Conservation (phyloP, 495 filamentous ascomycete genomes). For the Chaetomidium leptoderma region DNA sequence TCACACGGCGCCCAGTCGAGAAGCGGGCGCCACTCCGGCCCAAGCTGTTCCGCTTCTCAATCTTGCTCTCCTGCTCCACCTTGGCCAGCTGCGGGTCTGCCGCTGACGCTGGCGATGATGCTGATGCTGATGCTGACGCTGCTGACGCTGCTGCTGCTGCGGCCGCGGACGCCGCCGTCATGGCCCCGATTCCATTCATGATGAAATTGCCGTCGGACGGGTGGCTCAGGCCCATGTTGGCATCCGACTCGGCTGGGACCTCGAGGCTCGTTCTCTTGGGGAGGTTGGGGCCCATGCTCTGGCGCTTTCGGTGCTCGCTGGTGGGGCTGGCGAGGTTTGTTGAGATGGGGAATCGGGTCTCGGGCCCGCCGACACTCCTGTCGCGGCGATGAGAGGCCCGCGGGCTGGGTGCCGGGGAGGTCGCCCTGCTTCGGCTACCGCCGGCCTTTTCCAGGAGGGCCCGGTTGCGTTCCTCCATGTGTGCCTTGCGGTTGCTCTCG, state of each 20-base stretch:
- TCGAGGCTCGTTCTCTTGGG: constrained; percentile 47
- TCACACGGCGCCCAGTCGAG: constrained; percentile 40
- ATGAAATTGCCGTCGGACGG: constrained; percentile 40
- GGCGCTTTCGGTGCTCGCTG: constrained; percentile 37
- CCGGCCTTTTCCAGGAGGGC: constrained; percentile 64
- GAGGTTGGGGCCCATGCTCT: constrained; percentile 33
- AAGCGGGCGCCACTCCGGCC: constrained; percentile 44
- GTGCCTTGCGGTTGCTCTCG: constrained; percentile 88
- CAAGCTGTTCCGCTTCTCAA: constrained; percentile 52
- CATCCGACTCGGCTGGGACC: constrained; percentile 38
- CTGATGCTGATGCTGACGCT: constrained; percentile 33
- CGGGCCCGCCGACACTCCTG: constrained; percentile 71
- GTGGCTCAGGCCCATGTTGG: constrained; percentile 34
- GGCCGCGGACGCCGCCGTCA: constrained; percentile 33
- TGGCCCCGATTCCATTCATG: constrained; percentile 32
- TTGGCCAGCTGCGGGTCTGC: constrained; percentile 39
- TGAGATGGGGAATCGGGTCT: constrained; percentile 81
- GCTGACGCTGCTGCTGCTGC: constrained; percentile 25
- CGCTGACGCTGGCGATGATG: constrained; percentile 22
- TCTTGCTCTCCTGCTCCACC: constrained; percentile 30
- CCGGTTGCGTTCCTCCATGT: constrained; percentile 87
- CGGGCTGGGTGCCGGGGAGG: constrained; percentile 65
- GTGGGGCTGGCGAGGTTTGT: constrained; percentile 57
- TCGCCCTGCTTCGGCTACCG: constrained; percentile 60
- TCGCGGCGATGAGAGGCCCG: constrained; percentile 62